Evolutionary conservation across 768 basidiomycete species (phyloP).

Genomic region (Naganishia vishniacii): DNA sequence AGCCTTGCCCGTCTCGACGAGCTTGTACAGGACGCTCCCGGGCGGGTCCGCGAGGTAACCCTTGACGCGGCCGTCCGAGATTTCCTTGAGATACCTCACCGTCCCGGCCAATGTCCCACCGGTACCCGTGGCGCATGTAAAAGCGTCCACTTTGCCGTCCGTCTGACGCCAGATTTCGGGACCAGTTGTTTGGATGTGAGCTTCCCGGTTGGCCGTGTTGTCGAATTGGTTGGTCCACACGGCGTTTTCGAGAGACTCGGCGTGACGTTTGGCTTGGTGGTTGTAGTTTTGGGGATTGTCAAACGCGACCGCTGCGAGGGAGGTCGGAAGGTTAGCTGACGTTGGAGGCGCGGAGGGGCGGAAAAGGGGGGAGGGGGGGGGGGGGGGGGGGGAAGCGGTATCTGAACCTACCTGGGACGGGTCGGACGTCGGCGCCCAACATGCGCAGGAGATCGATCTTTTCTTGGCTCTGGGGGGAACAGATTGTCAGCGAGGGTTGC

Average conservation of each 20-base stretch:
- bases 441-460: conserved; percentile 96
- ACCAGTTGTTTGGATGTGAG: conserved; percentile 84
- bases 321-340: conserved; percentile 19
- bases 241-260: conserved; percentile 65
- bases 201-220: conserved; percentile 82
- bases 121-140: conserved; percentile 89
- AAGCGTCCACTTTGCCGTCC: conserved; percentile 64
- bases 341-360: no score
- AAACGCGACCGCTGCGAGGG: conserved; percentile 67
- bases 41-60: conserved; percentile 96
- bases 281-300: conserved; percentile 96
- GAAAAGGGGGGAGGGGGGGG: not conserved
- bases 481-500: not conserved
- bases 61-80: conserved; percentile 69
- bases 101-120: conserved; percentile 91
- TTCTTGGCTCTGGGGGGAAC: conserved; percentile 71
- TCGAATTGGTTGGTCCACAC: conserved; percentile 99
- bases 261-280: conserved; percentile 85
- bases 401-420: conserved; percentile 60
- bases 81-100: conserved; percentile 77
- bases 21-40: conserved; percentile 82
- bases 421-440: conserved; percentile 93
- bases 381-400: not conserved
- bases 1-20: conserved; percentile 65
- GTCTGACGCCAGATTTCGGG: conserved; percentile 96